Evolutionary conservation across 2,329 filamentous ascomycete genomes (phyloP), one percentile per base, ranked within the genome.

Genomic region (Proliferodiscus dingleyae): DNA sequence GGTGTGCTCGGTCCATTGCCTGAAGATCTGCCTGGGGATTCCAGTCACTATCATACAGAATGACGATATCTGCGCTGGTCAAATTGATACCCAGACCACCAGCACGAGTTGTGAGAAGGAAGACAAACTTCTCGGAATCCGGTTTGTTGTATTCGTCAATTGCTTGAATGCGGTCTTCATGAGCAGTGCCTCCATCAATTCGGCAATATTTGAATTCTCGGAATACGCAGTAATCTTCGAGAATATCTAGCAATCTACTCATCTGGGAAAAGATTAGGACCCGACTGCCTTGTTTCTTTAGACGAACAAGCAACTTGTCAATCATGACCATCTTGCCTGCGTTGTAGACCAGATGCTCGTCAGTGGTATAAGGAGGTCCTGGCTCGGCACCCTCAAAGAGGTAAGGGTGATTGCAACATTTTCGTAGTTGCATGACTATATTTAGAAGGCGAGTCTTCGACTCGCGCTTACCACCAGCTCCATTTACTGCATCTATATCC

Each of bases 251-350:
- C 30, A 96, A 77, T 77, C 93, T 88, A 61, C 90, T 96, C 93
- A 98, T 98, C 63, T 98, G 93, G 1, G 93, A 98, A 71, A 98
- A 98, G 58, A 98, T 97, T 45, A 98, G 78, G n/a, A 98, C 89
- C 54, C 93, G 81, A 63, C 90, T 97, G 33, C 89, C 93, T 63
- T 95, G 85, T 37, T 78, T 80, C 66, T 90, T 77, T 71, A 98
- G 80, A 37, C 90, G 81, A 60, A 78, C 83, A 39, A 98, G 74
- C 9, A 98, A 79, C 69, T 89, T 95, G 71, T 98, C 93, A 15
- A 98, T 77, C 63, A 98, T 89, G 24, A 89, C 80, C 93, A 98
- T 98, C 71, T 98, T 98, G 18, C 90, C 93, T 1, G 93, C 83
- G 59, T 97, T 98, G 70, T 81, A 86, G 33, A 98, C 73, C 42